phyloP scores from a whole-genome alignment of 768 basidiomycete genomes.

The Tulasnella sp. region DNA sequence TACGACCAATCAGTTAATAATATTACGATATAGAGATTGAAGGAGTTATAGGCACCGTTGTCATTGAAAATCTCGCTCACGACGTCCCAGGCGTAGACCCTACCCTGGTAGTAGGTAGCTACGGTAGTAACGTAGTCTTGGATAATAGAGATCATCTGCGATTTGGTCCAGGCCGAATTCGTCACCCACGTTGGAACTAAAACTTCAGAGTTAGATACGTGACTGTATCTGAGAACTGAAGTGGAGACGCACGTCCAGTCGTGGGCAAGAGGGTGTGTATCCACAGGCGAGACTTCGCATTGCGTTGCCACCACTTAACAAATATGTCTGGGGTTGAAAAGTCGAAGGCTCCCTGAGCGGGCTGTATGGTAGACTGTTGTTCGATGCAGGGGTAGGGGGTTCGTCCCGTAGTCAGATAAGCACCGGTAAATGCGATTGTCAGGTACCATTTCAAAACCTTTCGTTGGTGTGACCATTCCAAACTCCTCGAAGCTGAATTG shows the following conservation, averaged over 20 bases:
- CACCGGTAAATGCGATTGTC: too few species aligned
- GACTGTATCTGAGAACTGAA: neutral
- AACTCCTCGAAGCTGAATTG: too few species aligned
- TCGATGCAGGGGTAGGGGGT: too few species aligned
- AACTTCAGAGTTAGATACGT: neutral
- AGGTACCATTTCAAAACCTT: too few species aligned
- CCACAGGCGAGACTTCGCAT: neutral
- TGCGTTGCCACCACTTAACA: neutral
- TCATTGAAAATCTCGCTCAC: constrained; percentile 17
- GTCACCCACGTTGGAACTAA: constrained; percentile 21
- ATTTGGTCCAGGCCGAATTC: constrained; percentile 15
- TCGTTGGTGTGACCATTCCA: too few species aligned
- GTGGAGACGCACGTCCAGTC: neutral
- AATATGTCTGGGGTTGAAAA: neutral
- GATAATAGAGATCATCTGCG: constrained; percentile 38
- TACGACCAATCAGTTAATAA: neutral
- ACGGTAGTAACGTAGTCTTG: constrained; percentile 44
- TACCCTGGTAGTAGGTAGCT: neutral
- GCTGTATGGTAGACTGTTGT: neutral
- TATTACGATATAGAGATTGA: too few species aligned
- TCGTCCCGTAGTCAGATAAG: too few species aligned
- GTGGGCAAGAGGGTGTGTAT: neutral
- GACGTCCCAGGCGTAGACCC: constrained; percentile 14
- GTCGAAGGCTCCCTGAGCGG: neutral
- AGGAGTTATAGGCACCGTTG: neutral